A percentile compares a stretch with the other conserved stretches of the same genome.
Conservation (phyloP, 2,329 filamentous ascomycete genomes). For the Bipolaris sorokiniana region DNA sequence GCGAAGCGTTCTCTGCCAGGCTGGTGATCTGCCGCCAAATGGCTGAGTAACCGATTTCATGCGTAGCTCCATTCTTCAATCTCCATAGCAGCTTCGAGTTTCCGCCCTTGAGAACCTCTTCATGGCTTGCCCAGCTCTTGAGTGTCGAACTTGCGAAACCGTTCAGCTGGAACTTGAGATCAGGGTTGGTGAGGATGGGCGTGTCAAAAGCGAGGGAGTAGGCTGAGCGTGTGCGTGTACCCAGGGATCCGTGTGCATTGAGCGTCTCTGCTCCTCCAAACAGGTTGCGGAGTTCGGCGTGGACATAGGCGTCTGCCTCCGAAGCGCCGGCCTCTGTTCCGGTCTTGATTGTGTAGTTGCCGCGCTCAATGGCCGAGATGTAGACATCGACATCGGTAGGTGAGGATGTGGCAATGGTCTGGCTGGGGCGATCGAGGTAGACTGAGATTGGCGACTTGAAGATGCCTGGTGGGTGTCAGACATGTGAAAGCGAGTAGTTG, state of each 20-base stretch:
- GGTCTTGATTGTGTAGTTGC: conserved; percentile 85
- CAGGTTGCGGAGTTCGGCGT: conserved; percentile 85
- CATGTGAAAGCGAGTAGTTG: conserved; percentile 1
- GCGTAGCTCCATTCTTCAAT: conserved; percentile 66
- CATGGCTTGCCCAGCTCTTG: conserved; percentile 92
- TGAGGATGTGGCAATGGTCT: conserved; percentile 70
- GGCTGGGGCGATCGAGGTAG: conserved; percentile 77
- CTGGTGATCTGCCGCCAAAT: conserved; percentile 89
- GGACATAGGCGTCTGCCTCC: conserved; percentile 91
- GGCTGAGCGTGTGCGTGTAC: conserved; percentile 87
- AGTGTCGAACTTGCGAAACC: conserved; percentile 82
- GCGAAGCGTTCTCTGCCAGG: conserved; percentile 75
- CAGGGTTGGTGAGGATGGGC: conserved; percentile 82
- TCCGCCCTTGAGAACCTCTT: conserved; percentile 82
- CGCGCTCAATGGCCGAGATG: conserved; percentile 78
- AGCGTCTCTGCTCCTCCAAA: conserved; percentile 93
- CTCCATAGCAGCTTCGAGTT: conserved; percentile 79
- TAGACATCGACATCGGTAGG: conserved; percentile 82
- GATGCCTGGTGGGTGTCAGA: conserved; percentile 67
- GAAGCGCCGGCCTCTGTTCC: conserved; percentile 93
- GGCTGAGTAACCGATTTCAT: conserved; percentile 80
- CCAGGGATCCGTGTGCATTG: conserved; percentile 83
- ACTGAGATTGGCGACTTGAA: conserved; percentile 84
- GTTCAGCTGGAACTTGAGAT: conserved; percentile 78
- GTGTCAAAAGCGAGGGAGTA: conserved; percentile 87